Evolutionary conservation across 305 asterid genomes (phyloP).

Genomic region (Coffea humblotiana): DNA sequence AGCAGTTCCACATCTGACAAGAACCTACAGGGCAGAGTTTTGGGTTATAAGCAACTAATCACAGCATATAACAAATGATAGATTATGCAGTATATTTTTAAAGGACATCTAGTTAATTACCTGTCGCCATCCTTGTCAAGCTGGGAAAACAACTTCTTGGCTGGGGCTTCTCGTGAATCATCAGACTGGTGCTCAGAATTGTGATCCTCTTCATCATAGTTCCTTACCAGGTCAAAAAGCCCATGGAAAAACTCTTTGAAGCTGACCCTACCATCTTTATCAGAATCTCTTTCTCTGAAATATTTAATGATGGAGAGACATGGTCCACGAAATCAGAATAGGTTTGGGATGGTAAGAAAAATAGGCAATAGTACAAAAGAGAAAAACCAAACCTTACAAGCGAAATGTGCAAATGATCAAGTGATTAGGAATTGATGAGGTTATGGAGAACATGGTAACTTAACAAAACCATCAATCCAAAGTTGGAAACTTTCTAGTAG

Average conservation of each 20-base stretch:
- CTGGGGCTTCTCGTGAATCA: constrained; percentile 59
- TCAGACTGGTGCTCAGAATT: constrained; percentile 47
- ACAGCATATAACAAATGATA: constrained; percentile 14
- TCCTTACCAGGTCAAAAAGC: constrained; percentile 78
- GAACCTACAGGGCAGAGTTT: constrained; percentile 41
- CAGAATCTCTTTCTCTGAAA: constrained; percentile 87
- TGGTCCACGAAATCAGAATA: neutral
- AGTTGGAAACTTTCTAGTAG: neutral
- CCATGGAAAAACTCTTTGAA: constrained; percentile 94
- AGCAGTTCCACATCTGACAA: constrained; percentile 76
- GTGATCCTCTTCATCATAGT: constrained; percentile 70
- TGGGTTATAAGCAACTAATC: constrained; percentile 4
- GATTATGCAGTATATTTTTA: constrained; percentile 13
- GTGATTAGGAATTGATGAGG: neutral
- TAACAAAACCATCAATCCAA: neutral
- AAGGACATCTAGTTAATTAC: constrained; percentile 42
- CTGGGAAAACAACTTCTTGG: constrained; percentile 66
- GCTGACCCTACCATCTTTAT: constrained; percentile 79
- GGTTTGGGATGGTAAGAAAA: neutral
- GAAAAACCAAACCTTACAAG: neutral
- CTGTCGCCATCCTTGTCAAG: constrained; percentile 97
- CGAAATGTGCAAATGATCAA: neutral
- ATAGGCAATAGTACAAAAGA: neutral
- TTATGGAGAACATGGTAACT: neutral
- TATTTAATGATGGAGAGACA: neutral